Evolutionary conservation across 352 stramenopile species (phyloP).

Genomic region (Phytophthora constricta): DNA sequence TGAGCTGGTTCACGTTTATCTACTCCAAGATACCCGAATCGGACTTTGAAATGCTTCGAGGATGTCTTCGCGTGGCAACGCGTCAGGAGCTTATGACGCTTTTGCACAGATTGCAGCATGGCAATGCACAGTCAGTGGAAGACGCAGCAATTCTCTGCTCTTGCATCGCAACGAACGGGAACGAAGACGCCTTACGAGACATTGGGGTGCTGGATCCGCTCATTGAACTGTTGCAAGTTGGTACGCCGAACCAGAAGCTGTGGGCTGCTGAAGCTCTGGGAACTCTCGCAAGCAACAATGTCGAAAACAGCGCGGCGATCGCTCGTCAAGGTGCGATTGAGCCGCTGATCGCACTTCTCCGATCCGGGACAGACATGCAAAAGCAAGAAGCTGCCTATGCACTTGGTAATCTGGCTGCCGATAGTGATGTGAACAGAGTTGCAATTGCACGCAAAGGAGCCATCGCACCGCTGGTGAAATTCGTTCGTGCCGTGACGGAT

Average conservation of each 20-base stretch:
- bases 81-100: slow-evolving; percentile 14
- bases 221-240: slow-evolving; percentile 14
- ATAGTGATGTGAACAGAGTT: slow-evolving; percentile 18
- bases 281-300: slow-evolving; percentile 25
- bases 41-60: slow-evolving; percentile 22
- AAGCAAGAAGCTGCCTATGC: slow-evolving; percentile 24
- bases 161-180: slow-evolving; percentile 23
- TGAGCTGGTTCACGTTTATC: slow-evolving; percentile 36
- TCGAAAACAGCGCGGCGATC: slow-evolving; percentile 26
- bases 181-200: slow-evolving; percentile 21
- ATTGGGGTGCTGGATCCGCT: slow-evolving; percentile 18
- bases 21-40: slow-evolving; percentile 34
- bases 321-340: slow-evolving; percentile 16
- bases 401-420: slow-evolving; percentile 18
- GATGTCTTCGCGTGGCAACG: slow-evolving; percentile 16
- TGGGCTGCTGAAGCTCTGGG: slow-evolving; percentile 23
- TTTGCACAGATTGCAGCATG: slow-evolving; percentile 13
- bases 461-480: slow-evolving; percentile 27
- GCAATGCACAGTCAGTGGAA: slow-evolving; percentile 21
- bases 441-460: slow-evolving; percentile 25
- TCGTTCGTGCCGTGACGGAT: slow-evolving; percentile 27
- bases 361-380: slow-evolving; percentile 31
- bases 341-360: slow-evolving; percentile 20
- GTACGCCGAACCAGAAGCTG: slow-evolving; percentile 26
- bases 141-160: slow-evolving; percentile 22